phyloP scores from a whole-genome alignment of 2,329 filamentous ascomycete species.

The Fusarium odoratissimum region DNA sequence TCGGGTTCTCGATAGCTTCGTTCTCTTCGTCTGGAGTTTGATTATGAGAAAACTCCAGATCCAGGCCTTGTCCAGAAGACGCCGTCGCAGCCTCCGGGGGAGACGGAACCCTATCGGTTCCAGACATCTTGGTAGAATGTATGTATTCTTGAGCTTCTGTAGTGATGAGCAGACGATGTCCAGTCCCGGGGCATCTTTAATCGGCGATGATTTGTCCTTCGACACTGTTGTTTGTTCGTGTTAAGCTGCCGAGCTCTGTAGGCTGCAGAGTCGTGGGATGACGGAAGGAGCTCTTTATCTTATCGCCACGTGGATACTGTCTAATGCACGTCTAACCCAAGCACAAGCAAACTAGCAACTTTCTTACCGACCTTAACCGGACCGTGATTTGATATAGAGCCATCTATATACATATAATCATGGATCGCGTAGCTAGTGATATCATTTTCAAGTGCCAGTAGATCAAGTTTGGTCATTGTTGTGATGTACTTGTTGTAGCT shows the following conservation, averaged over 20 bases:
- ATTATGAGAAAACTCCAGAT: slow-evolving; percentile 26
- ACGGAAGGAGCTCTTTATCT: slow-evolving; percentile 46
- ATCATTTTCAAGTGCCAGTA: neutral
- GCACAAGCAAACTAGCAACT: neutral
- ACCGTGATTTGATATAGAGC: neutral
- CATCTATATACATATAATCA: too few relatives aligned
- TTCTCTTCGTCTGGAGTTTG: slow-evolving; percentile 23
- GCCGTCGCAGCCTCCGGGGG: slow-evolving; percentile 24
- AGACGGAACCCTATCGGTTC: slow-evolving; percentile 42
- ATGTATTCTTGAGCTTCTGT: slow-evolving; percentile 6
- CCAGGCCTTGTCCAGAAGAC: slow-evolving; percentile 27
- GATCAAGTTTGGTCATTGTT: neutral
- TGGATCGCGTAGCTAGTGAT: neutral
- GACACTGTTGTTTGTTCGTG: slow-evolving; percentile 5
- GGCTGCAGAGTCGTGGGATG: slow-evolving; percentile 29
- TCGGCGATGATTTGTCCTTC: slow-evolving; percentile 1
- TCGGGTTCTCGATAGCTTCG: slow-evolving; percentile 22
- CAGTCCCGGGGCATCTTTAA: slow-evolving; percentile 40
- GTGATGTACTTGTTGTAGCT: slow-evolving; percentile 5
- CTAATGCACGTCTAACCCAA: neutral
- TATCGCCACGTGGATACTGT: slow-evolving; percentile 47
- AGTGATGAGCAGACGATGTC: slow-evolving; percentile 27
- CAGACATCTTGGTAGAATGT: slow-evolving; percentile 36
- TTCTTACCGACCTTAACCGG: neutral
- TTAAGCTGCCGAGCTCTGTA: slow-evolving; percentile 18